Evolutionary conservation across 495 filamentous ascomycete genomes (phyloP).

Genomic region (Xylaria flabelliformis): DNA sequence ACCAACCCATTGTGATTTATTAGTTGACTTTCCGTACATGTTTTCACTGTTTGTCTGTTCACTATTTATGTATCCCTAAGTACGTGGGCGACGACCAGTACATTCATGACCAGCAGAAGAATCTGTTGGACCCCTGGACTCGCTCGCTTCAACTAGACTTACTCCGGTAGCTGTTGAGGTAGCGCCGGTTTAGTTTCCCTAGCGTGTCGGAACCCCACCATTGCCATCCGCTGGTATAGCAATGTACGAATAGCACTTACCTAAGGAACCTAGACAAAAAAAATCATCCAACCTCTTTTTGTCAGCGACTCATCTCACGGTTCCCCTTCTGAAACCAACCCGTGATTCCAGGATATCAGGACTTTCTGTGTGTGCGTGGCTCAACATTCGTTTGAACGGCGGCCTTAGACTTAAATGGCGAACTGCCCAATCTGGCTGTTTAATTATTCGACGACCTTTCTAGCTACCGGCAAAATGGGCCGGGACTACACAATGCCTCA

Average conservation of each 20-base stretch:
- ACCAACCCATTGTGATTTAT: no score
- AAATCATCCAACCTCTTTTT: constrained; percentile 17
- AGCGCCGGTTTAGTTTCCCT: neutral
- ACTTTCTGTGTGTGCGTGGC: neutral
- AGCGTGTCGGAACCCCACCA: neutral
- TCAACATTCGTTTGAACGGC: neutral
- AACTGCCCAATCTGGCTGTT: neutral
- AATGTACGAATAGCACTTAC: no score
- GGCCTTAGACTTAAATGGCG: neutral
- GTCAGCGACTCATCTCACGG: constrained; percentile 21
- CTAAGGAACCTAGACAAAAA: neutral
- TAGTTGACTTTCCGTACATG: no score
- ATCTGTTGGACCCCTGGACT: constrained; percentile 5
- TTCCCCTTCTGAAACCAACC: constrained; percentile 21
- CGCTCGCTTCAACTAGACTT: neutral
- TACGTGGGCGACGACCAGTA: neutral
- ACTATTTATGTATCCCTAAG: neutral
- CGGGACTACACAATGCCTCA: constrained; percentile 12
- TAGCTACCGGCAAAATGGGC: constrained; percentile 23
- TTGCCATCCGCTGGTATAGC: neutral
- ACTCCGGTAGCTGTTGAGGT: neutral
- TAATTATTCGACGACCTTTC: constrained; percentile 18
- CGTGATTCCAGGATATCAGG: constrained; percentile 19
- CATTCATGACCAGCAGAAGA: neutral
- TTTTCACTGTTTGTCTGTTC: neutral